Evolutionary conservation across 805 yeast species (phyloP).

Genomic region (Myxozyma udenii): DNA sequence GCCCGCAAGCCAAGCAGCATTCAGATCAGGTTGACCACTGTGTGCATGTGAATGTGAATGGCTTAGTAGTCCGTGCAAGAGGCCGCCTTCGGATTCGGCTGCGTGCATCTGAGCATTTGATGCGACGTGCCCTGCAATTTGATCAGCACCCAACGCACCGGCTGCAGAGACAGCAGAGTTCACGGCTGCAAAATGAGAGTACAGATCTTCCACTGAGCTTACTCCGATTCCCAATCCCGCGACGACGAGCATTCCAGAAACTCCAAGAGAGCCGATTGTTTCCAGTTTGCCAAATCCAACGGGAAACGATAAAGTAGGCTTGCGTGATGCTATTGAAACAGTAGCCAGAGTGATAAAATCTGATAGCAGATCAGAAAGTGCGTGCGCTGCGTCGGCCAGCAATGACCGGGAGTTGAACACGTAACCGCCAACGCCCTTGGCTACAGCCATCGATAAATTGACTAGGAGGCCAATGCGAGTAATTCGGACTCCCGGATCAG

Average conservation of each 20-base stretch:
- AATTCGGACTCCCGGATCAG: constrained; percentile 85
- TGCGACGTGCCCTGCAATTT: not conserved
- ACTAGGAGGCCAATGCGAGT: constrained; percentile 88
- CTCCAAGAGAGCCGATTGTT: constrained; percentile 86
- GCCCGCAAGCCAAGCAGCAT: constrained; percentile 95
- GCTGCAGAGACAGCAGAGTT: constrained; percentile 3
- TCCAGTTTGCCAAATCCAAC: constrained; percentile 91
- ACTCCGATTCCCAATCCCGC: constrained; percentile 91
- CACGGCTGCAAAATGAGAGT: constrained; percentile 13
- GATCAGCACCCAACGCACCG: not conserved
- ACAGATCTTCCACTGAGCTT: constrained; percentile 45
- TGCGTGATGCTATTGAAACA: constrained; percentile 66
- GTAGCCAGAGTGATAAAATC: constrained; percentile 88
- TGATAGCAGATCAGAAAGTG: constrained; percentile 83
- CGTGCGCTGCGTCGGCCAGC: constrained; percentile 92
- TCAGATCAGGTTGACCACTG: constrained; percentile 59
- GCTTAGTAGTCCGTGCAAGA: constrained; percentile 10
- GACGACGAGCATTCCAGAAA: constrained; percentile 72
- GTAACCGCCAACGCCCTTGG: constrained; percentile 86
- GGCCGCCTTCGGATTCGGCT: not conserved
- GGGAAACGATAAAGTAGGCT: constrained; percentile 64
- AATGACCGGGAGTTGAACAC: constrained; percentile 93
- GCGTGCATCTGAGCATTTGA: constrained; percentile 7
- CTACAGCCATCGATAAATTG: constrained; percentile 79
- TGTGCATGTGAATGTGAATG: constrained; percentile 51